Base-by-base conservation (phyloP, 495 filamentous ascomycete species). In the Penicillium flavigenum region DNA sequence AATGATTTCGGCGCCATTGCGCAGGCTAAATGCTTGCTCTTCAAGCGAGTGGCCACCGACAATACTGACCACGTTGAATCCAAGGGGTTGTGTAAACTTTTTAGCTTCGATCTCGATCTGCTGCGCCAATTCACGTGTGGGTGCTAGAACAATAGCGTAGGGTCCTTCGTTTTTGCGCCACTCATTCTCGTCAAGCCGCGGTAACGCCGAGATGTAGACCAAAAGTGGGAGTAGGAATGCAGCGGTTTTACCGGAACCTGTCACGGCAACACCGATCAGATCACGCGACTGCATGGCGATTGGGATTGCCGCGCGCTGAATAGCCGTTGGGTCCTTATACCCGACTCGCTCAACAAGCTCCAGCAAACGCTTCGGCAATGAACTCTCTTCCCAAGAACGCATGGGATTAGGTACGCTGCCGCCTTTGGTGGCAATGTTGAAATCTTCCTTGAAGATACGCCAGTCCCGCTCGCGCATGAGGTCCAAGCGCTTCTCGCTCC, bases 381-480 rank as follows among this genome's bases (percentile, higher is more conserved):
- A 78, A 24, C 91, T 94, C 70, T 99, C 94, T 44, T 83, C 71
- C 94, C 94, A 99, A 42, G 84, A 92, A 20, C 94, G 91, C 94
- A 98, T 98, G 2, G 94, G 94, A 59, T 96, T 92, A 1, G 94
- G 94, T 44, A 99, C 92, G 14, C 83, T 82, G 34, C 94, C 94
- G 57, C 87, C 88, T 72, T 96, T 96, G 17, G 92, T 97, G 38
- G 83, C 79, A 72, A 99, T 99, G 64, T 96, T 96, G 78, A 96
- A 98, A 68, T 99, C 94, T 75, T 98, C 95, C 77, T 98, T 98
- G 82, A 99, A 96, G 62, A 99, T 98, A 67, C 94, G 89, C 95
- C 95, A 99, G 70, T 99, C 94, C 65, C 94, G 81, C 77, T 98
- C 92, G 61, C 91, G 90, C 94, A 99, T 99, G 63, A 94, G 88